phyloP scores from a whole-genome alignment of 2,329 filamentous ascomycete species.

The Diaporthe vexans region DNA sequence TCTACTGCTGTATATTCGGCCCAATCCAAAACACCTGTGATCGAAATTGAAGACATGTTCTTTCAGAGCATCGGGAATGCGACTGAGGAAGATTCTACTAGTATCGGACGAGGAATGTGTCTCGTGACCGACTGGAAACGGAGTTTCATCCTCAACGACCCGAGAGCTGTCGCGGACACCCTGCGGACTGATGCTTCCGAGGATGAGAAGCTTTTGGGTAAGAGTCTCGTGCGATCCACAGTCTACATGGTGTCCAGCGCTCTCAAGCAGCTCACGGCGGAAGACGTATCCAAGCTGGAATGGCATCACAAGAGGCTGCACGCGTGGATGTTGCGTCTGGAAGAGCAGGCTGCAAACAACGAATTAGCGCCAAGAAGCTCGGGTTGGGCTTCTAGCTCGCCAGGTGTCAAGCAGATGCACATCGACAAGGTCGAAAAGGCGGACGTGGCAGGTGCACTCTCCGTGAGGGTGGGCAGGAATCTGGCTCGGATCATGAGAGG shows the following conservation, averaged over 20 bases:
- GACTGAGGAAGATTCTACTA: background rate
- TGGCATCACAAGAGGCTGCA: background rate
- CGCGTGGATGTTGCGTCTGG: conserved; percentile 8
- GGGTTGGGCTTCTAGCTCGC: background rate
- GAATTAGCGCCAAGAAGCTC: conserved; percentile 19
- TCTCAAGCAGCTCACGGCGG: background rate
- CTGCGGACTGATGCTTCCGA: background rate
- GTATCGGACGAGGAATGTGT: background rate
- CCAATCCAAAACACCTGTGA: background rate
- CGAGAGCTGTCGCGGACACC: background rate
- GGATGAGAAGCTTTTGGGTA: conserved; percentile 9
- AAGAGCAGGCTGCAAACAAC: background rate
- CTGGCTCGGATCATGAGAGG: conserved; percentile 52
- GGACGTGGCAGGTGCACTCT: conserved; percentile 48
- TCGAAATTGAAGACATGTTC: conserved; percentile 20
- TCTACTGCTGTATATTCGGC: background rate
- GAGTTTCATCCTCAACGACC: conserved; percentile 1
- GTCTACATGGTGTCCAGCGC: conserved; percentile 36
- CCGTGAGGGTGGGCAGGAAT: conserved; percentile 47
- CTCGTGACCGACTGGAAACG: conserved; percentile 26
- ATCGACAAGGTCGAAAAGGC: conserved; percentile 39
- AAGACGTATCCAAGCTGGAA: background rate
- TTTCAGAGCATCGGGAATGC: conserved; percentile 24
- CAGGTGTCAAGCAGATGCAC: background rate
- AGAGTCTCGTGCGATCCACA: conserved; percentile 12